Evolutionary conservation across 2,329 filamentous ascomycete genomes (phyloP), one percentile per base, ranked within the genome.

Genomic region (Fusarium miscanthi): DNA sequence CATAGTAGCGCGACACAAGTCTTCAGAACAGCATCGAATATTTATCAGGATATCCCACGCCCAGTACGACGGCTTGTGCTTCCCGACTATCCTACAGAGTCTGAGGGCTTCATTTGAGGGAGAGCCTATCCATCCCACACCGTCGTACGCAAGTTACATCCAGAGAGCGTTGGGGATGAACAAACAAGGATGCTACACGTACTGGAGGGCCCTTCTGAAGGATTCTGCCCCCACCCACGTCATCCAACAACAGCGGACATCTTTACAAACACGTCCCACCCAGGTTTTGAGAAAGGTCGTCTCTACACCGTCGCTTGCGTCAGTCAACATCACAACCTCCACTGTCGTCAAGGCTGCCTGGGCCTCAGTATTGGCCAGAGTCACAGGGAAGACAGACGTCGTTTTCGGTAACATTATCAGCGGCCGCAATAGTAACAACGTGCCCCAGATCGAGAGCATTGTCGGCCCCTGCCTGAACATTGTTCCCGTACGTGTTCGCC

Each of bases 261-360:
- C 21, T 5, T 25, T 74, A 2, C 30, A 13, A 6, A 72, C 71
- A 16, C 27, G 10, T 30, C 60, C 72, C 48, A 66, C 46, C 1
- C 35, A 48, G 13, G 46, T 56, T 11, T 40, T 72, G 16, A 72
- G 43, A 6, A 62, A 3, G 17, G 48, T 53, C 9, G 33, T 73
- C 0, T 35, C 63, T 23, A 65, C 66, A 30, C 62, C 46, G 9
- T 74, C 74, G 3, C 65, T 72, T 6, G 66, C 72, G 2, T 52
- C 72, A 1, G 41, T 60, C 54, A 66, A 74, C 23, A 77, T 78
- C 21, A 74, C 74, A 16, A 68, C 69, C 8, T 83, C 84, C 12
- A 85, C 83, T 2, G 59, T 85, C 25, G 76, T 85, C 72, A 85
- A 85, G 61, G 83, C 82, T n/a, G 84, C 84, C 2, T 86, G 84